Evolutionary conservation across 2,329 filamentous ascomycete genomes (phyloP).

Genomic region (Aspergillus eucalypticola): DNA sequence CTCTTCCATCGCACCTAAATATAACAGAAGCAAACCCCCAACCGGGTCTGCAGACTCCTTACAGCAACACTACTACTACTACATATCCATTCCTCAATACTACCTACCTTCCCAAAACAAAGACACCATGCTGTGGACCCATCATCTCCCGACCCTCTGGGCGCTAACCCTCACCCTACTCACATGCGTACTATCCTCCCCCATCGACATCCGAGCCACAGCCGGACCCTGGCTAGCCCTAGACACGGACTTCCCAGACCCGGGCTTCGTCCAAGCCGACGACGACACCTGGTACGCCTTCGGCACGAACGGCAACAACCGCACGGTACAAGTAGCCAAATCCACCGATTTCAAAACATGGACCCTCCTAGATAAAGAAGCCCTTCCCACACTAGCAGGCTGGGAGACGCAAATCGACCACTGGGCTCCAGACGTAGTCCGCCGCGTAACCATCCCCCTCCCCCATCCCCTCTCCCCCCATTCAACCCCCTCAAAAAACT

Average conservation of each 20-base stretch:
- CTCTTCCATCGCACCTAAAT: not conserved
- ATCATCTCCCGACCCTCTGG: not conserved
- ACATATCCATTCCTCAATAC: not conserved
- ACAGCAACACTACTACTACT: not conserved
- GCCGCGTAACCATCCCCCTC: conserved; percentile 35
- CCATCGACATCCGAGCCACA: not conserved
- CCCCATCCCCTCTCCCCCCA: not conserved
- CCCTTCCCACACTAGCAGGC: conserved; percentile 50
- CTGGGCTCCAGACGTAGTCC: conserved; percentile 64
- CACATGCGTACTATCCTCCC: not conserved
- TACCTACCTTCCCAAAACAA: not conserved
- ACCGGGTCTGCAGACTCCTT: not conserved
- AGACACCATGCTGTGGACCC: not conserved
- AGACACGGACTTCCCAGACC: conserved; percentile 14
- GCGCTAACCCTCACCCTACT: not conserved
- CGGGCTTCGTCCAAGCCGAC: conserved; percentile 7
- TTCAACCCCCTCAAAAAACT: not conserved
- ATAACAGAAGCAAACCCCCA: not conserved
- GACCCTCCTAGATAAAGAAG: conserved; percentile 52
- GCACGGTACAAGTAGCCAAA: conserved; percentile 55
- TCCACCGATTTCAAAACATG: conserved; percentile 50
- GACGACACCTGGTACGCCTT: conserved; percentile 50
- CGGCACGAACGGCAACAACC: conserved; percentile 51
- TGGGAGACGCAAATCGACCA: conserved; percentile 59
- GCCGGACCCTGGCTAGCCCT: conserved; percentile 5